Conservation (phyloP, 768 basidiomycete genomes). For the Lactarius sp. region DNA sequence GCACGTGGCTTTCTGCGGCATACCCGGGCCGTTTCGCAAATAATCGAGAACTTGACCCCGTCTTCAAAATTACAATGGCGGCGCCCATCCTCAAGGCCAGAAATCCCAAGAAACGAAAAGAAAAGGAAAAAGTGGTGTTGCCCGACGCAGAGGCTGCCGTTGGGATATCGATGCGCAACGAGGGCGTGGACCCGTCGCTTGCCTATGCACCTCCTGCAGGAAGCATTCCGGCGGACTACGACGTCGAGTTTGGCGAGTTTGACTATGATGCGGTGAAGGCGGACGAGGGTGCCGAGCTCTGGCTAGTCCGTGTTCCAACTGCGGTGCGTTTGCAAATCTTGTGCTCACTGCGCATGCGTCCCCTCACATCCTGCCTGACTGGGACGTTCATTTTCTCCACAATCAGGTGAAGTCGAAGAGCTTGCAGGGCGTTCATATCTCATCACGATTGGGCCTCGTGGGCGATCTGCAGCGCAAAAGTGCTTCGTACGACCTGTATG, state of each 20-base stretch:
- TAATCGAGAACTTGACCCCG: no score
- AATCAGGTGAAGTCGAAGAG: constrained; percentile 14
- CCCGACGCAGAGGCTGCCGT: neutral
- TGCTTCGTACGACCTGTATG: constrained; percentile 20
- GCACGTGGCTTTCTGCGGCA: no score
- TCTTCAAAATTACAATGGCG: no score
- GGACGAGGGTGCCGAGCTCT: constrained; percentile 24
- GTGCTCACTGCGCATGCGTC: neutral
- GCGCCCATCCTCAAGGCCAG: no score
- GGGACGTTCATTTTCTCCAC: neutral
- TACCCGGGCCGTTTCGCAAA: no score
- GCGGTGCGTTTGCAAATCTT: constrained; percentile 3
- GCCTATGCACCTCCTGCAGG: constrained; percentile 1
- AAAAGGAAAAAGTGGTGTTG: neutral
- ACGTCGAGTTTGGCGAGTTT: constrained; percentile 24
- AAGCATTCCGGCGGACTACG: neutral
- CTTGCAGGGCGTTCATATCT: constrained; percentile 7
- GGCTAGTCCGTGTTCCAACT: constrained; percentile 23
- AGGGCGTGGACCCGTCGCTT: neutral
- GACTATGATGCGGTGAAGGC: constrained; percentile 24
- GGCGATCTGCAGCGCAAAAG: constrained; percentile 16
- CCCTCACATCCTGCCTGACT: neutral
- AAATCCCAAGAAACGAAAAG: neutral
- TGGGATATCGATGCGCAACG: neutral
- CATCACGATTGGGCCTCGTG: constrained; percentile 10